phyloP scores from a whole-genome alignment of 192 early-diverging fungal genomes.

The Coemansia sp. region DNA sequence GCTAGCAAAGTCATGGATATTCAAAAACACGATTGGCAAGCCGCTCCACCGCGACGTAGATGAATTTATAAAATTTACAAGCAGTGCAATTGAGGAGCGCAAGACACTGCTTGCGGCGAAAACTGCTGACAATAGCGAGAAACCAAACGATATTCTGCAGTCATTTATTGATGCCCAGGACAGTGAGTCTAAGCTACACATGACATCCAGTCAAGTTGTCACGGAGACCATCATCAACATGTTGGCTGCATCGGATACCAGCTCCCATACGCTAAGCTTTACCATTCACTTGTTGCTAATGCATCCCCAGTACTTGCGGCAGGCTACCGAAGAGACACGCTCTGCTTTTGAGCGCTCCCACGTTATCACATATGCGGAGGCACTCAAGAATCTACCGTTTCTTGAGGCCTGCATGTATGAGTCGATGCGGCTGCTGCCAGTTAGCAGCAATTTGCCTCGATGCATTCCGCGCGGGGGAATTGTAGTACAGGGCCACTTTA shows the following conservation, averaged over 20 bases:
- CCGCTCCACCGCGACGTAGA: conserved; percentile 20
- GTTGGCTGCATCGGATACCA: conserved; percentile 45
- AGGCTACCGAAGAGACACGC: conserved; percentile 25
- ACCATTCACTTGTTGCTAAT: conserved; percentile 36
- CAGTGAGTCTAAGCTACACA: conserved; percentile 23
- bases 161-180: conserved; percentile 48
- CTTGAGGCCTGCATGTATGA: conserved; percentile 48
- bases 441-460: conserved; percentile 32
- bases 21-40: conserved; percentile 12
- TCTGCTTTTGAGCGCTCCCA: conserved; percentile 10
- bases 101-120: neutral
- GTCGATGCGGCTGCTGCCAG: conserved; percentile 37
- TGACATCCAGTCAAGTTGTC: conserved; percentile 36
- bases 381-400: conserved; percentile 27
- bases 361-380: conserved; percentile 26
- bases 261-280: conserved; percentile 39
- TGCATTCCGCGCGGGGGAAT: conserved; percentile 35
- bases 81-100: conserved; percentile 27
- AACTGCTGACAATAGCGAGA: neutral
- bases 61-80: conserved; percentile 26
- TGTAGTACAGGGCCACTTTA: conserved; percentile 32
- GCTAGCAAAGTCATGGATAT: conserved; percentile 17
- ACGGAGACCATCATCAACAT: conserved; percentile 38
- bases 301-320: conserved; percentile 25
- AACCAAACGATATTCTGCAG: conserved; percentile 42